Evolutionary conservation across 78 protist genomes (phyloP).

Genomic region (Dictyostelium discoideum): dicty_2.7 NC_007088.5:6887501-6888000

Average conservation of each 20-base stretch:
- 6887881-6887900: neutral
- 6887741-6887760: neutral
- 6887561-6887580: slow-evolving; percentile 13
- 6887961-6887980: neutral
- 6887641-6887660: neutral
- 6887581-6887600: slow-evolving; percentile 27
- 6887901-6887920: neutral
- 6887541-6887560: slow-evolving; percentile 32
- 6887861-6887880: slow-evolving; percentile 27
- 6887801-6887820: neutral
- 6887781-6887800: slow-evolving; percentile 21
- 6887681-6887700: neutral
- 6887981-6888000: neutral
- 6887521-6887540: slow-evolving; percentile 27
- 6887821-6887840: slow-evolving; percentile 31
- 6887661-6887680: neutral
- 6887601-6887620: neutral
- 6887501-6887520: neutral
- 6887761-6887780: slow-evolving; percentile 23
- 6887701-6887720: neutral
- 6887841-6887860: slow-evolving; percentile 1
- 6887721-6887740: neutral
- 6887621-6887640: neutral
- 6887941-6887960: neutral
- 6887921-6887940: slow-evolving; percentile 15